These are phyloP conservation scores for Macrophomina pseudophaseolina DNA, from an alignment of 2,329 filamentous ascomycete species.

Conservation along the genomic window DNA sequence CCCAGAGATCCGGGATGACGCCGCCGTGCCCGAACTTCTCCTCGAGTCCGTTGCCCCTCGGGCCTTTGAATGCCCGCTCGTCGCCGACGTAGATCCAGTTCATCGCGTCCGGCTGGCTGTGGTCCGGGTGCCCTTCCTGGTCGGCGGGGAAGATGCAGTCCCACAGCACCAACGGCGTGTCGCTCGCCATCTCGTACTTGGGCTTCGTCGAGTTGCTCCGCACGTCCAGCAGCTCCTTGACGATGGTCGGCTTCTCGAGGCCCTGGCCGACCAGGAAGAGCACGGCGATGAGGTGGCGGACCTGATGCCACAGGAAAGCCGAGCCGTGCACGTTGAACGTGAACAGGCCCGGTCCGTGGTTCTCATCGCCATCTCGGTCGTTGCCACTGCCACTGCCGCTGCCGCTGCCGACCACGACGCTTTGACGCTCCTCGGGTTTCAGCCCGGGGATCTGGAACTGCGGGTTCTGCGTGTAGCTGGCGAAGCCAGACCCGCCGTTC, in stretches of 20 bases:
- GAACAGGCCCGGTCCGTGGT: conserved; percentile 69
- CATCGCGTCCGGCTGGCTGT: conserved; percentile 60
- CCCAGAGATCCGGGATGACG: conserved; percentile 69
- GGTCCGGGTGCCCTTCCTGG: conserved; percentile 45
- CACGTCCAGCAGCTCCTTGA: conserved; percentile 77
- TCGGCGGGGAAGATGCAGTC: conserved; percentile 81
- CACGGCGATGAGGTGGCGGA: conserved; percentile 89
- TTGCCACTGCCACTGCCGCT: conserved; percentile 29
- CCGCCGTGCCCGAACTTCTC: conserved; percentile 45
- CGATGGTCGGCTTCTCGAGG: conserved; percentile 74
- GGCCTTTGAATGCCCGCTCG: conserved; percentile 58
- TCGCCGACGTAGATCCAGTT: conserved; percentile 83
- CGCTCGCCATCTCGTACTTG: conserved; percentile 87
- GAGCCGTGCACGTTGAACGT: conserved; percentile 87
- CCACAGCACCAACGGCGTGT: conserved; percentile 91
- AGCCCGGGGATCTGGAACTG: conserved; percentile 29
- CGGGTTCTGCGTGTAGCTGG: conserved; percentile 6
- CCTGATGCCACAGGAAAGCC: conserved; percentile 98
- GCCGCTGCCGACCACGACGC: conserved; percentile 1
- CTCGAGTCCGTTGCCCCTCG: conserved; percentile 34
- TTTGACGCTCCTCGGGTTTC: conserved; percentile 29
- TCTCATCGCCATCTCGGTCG: neutral
- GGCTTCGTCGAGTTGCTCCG: conserved; percentile 74
- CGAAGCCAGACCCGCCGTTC: conserved; percentile 24
- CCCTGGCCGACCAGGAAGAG: conserved; percentile 93